Evolutionary conservation across 2,329 filamentous ascomycete genomes (phyloP).

Genomic region (Sporothrix variecibatus): DNA sequence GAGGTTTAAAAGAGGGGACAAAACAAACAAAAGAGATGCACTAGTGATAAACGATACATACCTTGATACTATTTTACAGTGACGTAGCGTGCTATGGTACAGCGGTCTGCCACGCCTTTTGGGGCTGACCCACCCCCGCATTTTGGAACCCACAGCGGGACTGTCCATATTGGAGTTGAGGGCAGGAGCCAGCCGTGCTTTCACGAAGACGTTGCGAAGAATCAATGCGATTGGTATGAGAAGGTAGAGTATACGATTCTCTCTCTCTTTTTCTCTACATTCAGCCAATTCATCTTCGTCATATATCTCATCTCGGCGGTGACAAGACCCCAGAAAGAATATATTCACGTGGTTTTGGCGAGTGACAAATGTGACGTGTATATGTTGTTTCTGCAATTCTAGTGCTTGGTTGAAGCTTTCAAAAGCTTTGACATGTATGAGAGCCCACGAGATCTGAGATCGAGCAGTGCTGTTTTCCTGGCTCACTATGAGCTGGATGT

Average conservation of each 20-base stretch:
- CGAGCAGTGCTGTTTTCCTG: too few relatives aligned
- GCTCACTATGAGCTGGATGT: too few relatives aligned
- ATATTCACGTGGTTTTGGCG: too few relatives aligned
- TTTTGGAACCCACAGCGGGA: background rate
- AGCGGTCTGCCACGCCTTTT: background rate
- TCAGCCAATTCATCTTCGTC: background rate
- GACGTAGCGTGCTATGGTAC: background rate
- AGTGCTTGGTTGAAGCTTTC: too few relatives aligned
- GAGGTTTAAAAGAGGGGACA: background rate
- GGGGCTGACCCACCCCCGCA: conserved; percentile 6
- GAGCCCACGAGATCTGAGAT: too few relatives aligned
- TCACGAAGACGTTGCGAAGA: background rate
- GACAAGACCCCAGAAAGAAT: too few relatives aligned
- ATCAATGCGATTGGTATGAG: background rate
- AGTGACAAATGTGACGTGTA: too few relatives aligned
- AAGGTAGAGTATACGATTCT: background rate
- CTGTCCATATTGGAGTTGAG: background rate
- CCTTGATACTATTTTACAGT: background rate
- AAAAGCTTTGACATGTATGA: too few relatives aligned
- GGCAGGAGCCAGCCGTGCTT: background rate
- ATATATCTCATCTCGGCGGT: background rate
- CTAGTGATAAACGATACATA: background rate
- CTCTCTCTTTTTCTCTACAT: background rate
- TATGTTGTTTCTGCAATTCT: too few relatives aligned
- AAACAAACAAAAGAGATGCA: background rate